Evolutionary conservation across 345 rosid species (phyloP).

Genomic region (Ceriops tagal): DNA sequence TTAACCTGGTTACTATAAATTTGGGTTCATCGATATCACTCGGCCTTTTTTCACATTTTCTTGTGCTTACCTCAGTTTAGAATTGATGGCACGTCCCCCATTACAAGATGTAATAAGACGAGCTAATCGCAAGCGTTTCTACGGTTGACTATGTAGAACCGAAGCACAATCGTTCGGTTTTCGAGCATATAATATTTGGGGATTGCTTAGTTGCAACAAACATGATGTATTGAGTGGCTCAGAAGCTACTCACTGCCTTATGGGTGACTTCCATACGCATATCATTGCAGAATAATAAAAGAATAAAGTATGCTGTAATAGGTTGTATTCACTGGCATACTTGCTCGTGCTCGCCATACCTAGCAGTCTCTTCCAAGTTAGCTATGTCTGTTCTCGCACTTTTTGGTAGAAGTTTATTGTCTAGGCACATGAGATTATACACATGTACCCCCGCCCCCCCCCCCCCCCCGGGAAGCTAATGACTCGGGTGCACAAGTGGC

Average conservation of each 20-base stretch:
- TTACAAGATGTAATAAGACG: no score
- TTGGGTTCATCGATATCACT: no score
- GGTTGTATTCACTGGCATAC: constrained; percentile 6
- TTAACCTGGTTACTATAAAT: no score
- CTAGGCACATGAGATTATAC: neutral
- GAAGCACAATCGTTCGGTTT: neutral
- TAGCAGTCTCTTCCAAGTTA: constrained; percentile 12
- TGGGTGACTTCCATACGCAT: constrained; percentile 27
- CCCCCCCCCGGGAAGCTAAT: neutral
- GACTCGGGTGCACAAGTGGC: neutral
- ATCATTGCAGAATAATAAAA: neutral
- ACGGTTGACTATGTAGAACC: no score
- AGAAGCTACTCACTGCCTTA: constrained; percentile 27
- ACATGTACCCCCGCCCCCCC: no score
- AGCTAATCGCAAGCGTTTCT: no score
- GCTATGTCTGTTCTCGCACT: constrained; percentile 1
- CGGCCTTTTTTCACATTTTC: no score
- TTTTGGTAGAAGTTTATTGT: neutral
- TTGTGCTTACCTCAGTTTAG: no score
- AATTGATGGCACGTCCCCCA: no score
- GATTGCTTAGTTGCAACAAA: constrained; percentile 32
- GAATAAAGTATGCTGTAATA: neutral
- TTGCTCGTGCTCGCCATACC: neutral
- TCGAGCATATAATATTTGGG: neutral
- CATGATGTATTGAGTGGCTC: constrained; percentile 40